Conservation (phyloP, 495 filamentous ascomycete species). For the Chaetomium fimeti region DNA sequence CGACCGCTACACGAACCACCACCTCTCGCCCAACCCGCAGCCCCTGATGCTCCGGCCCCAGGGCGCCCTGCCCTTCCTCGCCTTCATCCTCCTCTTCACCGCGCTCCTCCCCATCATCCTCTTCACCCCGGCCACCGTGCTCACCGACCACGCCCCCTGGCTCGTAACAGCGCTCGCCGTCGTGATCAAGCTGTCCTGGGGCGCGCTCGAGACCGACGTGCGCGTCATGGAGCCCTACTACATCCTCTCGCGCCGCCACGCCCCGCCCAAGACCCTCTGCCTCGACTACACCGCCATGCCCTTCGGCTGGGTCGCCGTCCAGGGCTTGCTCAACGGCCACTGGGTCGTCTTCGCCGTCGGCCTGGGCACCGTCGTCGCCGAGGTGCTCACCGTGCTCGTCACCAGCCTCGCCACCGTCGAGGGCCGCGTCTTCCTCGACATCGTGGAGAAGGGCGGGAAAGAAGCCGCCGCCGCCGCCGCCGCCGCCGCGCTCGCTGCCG, state of each 20-base stretch:
- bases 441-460: slow-evolving; percentile 10
- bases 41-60: slow-evolving; percentile 64
- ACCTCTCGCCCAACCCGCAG: slow-evolving; percentile 58
- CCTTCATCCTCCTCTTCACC: slow-evolving; percentile 49
- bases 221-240: slow-evolving; percentile 76
- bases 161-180: slow-evolving; percentile 61
- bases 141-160: slow-evolving; percentile 63
- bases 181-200: slow-evolving; percentile 64
- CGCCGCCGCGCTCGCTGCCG: no score
- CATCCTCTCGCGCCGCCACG: slow-evolving; percentile 61
- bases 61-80: slow-evolving; percentile 58
- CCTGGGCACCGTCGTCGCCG: slow-evolving; percentile 60
- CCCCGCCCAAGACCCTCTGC: slow-evolving; percentile 59
- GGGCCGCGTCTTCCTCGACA: slow-evolving; percentile 52
- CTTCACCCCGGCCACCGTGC: slow-evolving; percentile 52
- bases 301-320: slow-evolving; percentile 61
- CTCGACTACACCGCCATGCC: slow-evolving; percentile 71
- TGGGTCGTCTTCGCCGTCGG: slow-evolving; percentile 62
- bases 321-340: slow-evolving; percentile 61
- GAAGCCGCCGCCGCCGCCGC: no score
- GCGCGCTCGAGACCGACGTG: slow-evolving; percentile 65
- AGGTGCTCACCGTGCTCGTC: slow-evolving; percentile 66
- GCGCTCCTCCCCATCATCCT: slow-evolving; percentile 56
- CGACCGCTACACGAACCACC: slow-evolving; percentile 41
- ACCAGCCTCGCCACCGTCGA: slow-evolving; percentile 60